phyloP scores from a whole-genome alignment of 1,284 basidiomycete genomes.

The Cryptococcus sp. region DNA sequence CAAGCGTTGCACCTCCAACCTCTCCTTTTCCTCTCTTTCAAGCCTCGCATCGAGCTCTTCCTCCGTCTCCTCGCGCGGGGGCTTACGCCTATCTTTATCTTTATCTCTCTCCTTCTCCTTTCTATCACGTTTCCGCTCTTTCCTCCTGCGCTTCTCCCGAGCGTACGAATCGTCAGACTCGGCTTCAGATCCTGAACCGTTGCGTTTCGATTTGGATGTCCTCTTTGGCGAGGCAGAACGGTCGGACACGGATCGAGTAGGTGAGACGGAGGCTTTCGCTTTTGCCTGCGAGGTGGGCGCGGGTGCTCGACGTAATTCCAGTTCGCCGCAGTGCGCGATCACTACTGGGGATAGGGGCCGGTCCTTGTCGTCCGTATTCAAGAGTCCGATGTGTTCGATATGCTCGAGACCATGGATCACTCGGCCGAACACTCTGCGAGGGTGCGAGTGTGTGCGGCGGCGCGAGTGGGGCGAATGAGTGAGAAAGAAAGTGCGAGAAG shows the following conservation, averaged over 20 bases:
- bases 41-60: conserved; percentile 53
- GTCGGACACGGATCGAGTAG: conserved; percentile 13
- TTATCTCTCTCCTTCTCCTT: conserved; percentile 14
- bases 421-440: conserved; percentile 53
- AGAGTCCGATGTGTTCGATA: conserved; percentile 54
- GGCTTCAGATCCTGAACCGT: conserved; percentile 10
- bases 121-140: conserved; percentile 20
- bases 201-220: conserved; percentile 12
- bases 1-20: conserved; percentile 39
- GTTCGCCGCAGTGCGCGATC: conserved; percentile 81
- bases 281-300: conserved; percentile 22
- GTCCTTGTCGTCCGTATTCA: conserved; percentile 54
- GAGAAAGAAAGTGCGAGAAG: neutral
- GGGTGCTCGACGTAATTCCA: conserved; percentile 64
- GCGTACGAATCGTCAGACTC: conserved; percentile 23
- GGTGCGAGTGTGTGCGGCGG: neutral
- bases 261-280: conserved; percentile 10
- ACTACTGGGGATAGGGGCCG: conserved; percentile 69
- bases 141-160: conserved; percentile 18
- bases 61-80: conserved; percentile 40
- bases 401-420: conserved; percentile 57
- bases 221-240: conserved; percentile 24
- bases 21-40: conserved; percentile 53
- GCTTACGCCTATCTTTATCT: conserved; percentile 11
- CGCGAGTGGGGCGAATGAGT: no score